phyloP scores from a whole-genome alignment of 805 yeast genomes.

The Maudiozyma bulderi region DNA sequence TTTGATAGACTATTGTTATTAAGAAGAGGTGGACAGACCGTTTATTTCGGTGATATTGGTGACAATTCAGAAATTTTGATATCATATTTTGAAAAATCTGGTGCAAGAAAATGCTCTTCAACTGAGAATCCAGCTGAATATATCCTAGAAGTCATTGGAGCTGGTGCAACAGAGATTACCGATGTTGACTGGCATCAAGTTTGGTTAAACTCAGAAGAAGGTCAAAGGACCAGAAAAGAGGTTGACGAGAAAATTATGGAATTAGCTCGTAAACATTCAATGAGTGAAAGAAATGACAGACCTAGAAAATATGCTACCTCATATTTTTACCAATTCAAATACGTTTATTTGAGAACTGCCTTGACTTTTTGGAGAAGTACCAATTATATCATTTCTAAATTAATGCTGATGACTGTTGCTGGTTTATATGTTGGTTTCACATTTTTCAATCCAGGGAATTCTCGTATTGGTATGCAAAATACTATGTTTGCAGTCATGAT shows the following conservation, averaged over 20 bases:
- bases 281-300: conserved; percentile 6
- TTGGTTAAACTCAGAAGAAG: conserved; percentile 41
- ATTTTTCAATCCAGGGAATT: conserved; percentile 42
- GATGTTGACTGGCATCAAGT: conserved; percentile 45
- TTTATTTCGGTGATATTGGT: conserved; percentile 61
- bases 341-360: conserved; percentile 25
- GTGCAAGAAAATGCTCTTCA: conserved; percentile 50
- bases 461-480: conserved; percentile 34
- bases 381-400: conserved; percentile 33
- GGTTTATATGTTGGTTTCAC: conserved; percentile 46
- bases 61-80: conserved; percentile 43
- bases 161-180: conserved; percentile 57
- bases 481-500: conserved; percentile 32
- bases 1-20: conserved; percentile 53
- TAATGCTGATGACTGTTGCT: conserved; percentile 35
- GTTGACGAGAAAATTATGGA: conserved; percentile 42
- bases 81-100: conserved; percentile 52
- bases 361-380: conserved; percentile 32
- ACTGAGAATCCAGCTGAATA: conserved; percentile 63
- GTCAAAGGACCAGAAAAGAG: conserved; percentile 31
- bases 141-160: conserved; percentile 59
- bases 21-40: conserved; percentile 62
- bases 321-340: conserved; percentile 23
- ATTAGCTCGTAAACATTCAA: conserved; percentile 10
- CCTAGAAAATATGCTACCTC: conserved; percentile 17